Conservation (phyloP, 148 eudicot genomes). For the Chenopodium formosanum region DNA sequence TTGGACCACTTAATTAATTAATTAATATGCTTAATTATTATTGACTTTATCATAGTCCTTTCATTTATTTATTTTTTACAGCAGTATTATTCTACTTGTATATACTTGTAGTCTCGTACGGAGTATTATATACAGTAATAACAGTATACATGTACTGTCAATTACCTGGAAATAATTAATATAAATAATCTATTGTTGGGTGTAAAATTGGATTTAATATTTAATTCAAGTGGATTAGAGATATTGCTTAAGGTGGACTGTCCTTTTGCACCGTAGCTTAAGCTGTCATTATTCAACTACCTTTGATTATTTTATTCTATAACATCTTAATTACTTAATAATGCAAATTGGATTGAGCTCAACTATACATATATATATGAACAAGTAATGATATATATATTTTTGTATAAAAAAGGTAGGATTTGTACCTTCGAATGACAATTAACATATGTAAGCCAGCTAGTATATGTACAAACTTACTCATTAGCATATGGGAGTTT, state of each 20-base stretch:
- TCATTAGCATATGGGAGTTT: background rate
- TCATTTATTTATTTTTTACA: too few relatives aligned
- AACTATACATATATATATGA: background rate
- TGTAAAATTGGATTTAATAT: background rate
- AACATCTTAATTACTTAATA: too few relatives aligned
- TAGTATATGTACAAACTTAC: background rate
- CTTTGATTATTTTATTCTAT: background rate
- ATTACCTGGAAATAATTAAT: background rate
- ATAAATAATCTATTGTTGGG: background rate
- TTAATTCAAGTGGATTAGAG: background rate
- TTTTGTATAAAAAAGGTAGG: background rate
- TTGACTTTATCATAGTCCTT: too few relatives aligned
- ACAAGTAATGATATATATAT: background rate
- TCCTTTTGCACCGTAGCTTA: conserved; percentile 12
- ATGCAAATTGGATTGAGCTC: background rate
- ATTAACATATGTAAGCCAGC: background rate
- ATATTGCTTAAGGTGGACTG: background rate
- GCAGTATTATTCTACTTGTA: too few relatives aligned
- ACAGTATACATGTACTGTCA: too few relatives aligned
- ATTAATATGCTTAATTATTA: too few relatives aligned
- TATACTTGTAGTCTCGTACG: too few relatives aligned
- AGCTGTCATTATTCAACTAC: conserved; percentile 18
- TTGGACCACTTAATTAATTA: too few relatives aligned
- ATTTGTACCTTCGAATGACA: conserved; percentile 1
- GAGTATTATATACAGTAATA: too few relatives aligned